These are phyloP conservation scores for Hibiscus mutabilis DNA, from an alignment of 345 rosid genomes.

Conservation along the genomic window DNA sequence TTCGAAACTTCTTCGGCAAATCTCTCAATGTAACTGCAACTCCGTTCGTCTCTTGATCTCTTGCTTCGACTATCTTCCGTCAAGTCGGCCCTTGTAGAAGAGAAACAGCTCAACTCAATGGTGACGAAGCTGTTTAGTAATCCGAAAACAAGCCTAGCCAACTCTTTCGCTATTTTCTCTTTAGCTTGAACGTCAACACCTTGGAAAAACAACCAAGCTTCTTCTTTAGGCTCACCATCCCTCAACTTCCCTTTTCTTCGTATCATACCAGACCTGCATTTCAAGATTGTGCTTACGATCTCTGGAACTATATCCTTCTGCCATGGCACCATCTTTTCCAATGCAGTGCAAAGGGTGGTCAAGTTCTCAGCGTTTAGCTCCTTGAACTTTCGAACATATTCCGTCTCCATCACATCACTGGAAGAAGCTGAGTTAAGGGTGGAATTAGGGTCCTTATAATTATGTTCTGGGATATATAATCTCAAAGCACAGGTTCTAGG, in stretches of 20 bases:
- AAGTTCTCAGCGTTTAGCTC: conserved; percentile 48
- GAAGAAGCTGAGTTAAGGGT: conserved; percentile 58
- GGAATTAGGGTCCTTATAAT: conserved; percentile 46
- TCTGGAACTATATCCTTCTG: conserved; percentile 52
- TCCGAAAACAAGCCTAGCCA: conserved; percentile 61
- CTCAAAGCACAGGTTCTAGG: too few relatives aligned
- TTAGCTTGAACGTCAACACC: conserved; percentile 65
- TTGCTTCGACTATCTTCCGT: conserved; percentile 54
- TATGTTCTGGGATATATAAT: too few relatives aligned
- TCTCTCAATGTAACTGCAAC: conserved; percentile 50
- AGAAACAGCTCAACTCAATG: conserved; percentile 50
- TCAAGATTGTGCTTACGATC: conserved; percentile 49
- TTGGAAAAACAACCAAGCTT: conserved; percentile 75
- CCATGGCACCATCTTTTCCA: conserved; percentile 70
- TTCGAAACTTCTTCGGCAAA: conserved; percentile 51
- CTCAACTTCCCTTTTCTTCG: conserved; percentile 31
- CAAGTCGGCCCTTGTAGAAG: conserved; percentile 51
- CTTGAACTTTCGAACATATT: conserved; percentile 44
- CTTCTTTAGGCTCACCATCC: conserved; percentile 39
- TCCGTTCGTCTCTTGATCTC: conserved; percentile 55
- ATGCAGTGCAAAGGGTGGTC: conserved; percentile 41
- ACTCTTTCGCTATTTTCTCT: conserved; percentile 63
- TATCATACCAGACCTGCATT: conserved; percentile 60
- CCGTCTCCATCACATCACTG: conserved; percentile 60
- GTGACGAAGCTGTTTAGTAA: conserved; percentile 38